These are phyloP conservation scores for Hypoxylon intermedium DNA, from an alignment of 495 filamentous ascomycete genomes.

Conservation along the genomic window DNA sequence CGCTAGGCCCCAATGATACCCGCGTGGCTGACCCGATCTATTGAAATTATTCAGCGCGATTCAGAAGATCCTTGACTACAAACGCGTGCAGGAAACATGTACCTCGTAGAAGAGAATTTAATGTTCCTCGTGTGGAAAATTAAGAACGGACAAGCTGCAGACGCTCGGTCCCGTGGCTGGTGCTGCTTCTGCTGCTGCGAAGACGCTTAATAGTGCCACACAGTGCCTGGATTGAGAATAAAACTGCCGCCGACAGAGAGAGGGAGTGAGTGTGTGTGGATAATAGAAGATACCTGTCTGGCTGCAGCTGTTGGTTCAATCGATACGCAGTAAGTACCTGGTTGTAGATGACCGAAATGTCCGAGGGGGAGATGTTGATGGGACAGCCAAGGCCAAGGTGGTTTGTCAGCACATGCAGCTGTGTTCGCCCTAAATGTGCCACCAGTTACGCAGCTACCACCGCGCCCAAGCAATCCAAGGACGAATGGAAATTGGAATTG, in stretches of 20 bases:
- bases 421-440: conserved; percentile 30
- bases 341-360: conserved; percentile 33
- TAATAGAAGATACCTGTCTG: conserved; percentile 2
- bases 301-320: conserved; percentile 22
- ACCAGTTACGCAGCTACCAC: conserved; percentile 3
- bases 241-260: conserved; percentile 21
- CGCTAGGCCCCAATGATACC: conserved; percentile 32
- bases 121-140: conserved; percentile 14
- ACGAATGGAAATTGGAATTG: conserved; percentile 29
- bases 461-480: conserved; percentile 15
- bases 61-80: neutral
- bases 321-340: neutral
- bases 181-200: neutral
- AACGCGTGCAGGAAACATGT: neutral
- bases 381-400: conserved; percentile 16
- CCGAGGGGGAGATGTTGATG: conserved; percentile 26
- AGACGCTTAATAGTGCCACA: conserved; percentile 18
- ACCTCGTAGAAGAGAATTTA: conserved; percentile 13
- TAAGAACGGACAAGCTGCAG: neutral
- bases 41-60: conserved; percentile 35
- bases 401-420: conserved; percentile 37
- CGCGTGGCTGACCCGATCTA: conserved; percentile 24
- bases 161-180: conserved; percentile 29
- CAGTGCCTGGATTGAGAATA: conserved; percentile 18
- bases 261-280: too few species aligned